Evolutionary conservation across 2,329 filamentous ascomycete species (phyloP).

Genomic region (Septoria petroselini): DNA sequence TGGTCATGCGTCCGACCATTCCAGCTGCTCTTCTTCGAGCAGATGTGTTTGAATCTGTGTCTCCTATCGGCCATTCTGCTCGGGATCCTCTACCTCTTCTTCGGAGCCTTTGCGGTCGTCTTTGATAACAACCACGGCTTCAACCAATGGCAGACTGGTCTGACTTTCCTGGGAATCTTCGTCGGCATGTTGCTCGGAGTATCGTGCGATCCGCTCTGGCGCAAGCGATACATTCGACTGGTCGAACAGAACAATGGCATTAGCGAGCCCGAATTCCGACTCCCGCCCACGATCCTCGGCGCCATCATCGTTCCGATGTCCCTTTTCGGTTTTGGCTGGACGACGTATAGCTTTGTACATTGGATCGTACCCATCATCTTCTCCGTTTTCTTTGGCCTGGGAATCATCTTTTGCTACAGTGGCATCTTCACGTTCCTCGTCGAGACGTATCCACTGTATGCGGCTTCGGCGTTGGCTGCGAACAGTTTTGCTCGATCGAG

Average conservation of each 20-base stretch:
- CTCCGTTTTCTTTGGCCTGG: slow-evolving; percentile 46
- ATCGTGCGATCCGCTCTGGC: slow-evolving; percentile 65
- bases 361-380: slow-evolving; percentile 50
- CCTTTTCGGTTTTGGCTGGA: slow-evolving; percentile 56
- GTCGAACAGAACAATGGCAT: slow-evolving; percentile 54
- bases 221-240: slow-evolving; percentile 54
- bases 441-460: slow-evolving; percentile 47
- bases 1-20: slow-evolving; percentile 64
- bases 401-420: slow-evolving; percentile 37
- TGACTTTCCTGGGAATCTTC: slow-evolving; percentile 69
- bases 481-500: slow-evolving; percentile 50
- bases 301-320: slow-evolving; percentile 73
- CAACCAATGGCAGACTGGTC: slow-evolving; percentile 73
- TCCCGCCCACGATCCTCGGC: slow-evolving; percentile 67
- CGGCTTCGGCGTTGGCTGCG: slow-evolving; percentile 50
- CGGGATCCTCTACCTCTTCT: slow-evolving; percentile 85
- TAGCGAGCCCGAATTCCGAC: slow-evolving; percentile 81
- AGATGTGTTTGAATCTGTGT: slow-evolving; percentile 81
- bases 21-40: slow-evolving; percentile 68
- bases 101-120: slow-evolving; percentile 76
- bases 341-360: slow-evolving; percentile 23
- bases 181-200: slow-evolving; percentile 65
- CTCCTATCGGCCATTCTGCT: slow-evolving; percentile 80
- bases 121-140: slow-evolving; percentile 74
- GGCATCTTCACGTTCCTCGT: slow-evolving; percentile 26